Base-by-base conservation (phyloP, 805 yeast genomes). In the Wickerhamomyces sydowiorum region DNA sequence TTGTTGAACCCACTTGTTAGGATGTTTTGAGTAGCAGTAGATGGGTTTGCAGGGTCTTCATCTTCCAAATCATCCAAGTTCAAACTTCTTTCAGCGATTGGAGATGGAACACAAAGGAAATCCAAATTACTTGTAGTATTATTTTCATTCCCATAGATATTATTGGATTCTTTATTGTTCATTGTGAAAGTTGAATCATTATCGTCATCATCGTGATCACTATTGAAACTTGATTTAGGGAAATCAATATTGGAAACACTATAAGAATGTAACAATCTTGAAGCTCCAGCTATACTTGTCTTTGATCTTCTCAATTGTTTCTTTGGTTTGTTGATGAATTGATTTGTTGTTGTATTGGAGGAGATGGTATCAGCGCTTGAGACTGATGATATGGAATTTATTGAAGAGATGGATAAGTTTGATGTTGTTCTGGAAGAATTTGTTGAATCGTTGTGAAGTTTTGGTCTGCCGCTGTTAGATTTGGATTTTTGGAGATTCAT, bases 81-180 rank as follows among this genome's bases (percentile, higher is more conserved):
- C 20, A 34, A 17, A 15, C 39, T 43, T 44, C 50, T 47, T 18
- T 53, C 54, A 13, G 37, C 46, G 17, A 53, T 47, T 20, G 64
- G 62, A 8, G 62, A 56, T 6, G 61, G 53, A 12, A 52, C 54
- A 36, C 57, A 59, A 6, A 56, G 39, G 18, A 39, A 45, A 25
- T 57, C 61, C 14, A 57, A 37, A 20, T 38, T 25, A 33, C 44
- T 38, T 17, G 32, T 17, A 9, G 15, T 29, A 17, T 29, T 17
- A 17, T 29, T 29, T 3, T 13, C 15, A 15, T n/a, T 28, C 17
- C 41, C 48, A 18, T 37, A 40, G 28, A 46, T 46, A 23, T 40
- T 22, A 13, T 48, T 49, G 8, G 27, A 25, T 12, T 41, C 50
- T 22, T 36, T 37, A n/a, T n/a, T n/a, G n/a, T n/a, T n/a, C n/a